A percentile compares a stretch with the other conserved stretches of the same genome.
phyloP scores from a whole-genome alignment of 2,329 filamentous ascomycete species.

The Aspergillus piperis region DNA sequence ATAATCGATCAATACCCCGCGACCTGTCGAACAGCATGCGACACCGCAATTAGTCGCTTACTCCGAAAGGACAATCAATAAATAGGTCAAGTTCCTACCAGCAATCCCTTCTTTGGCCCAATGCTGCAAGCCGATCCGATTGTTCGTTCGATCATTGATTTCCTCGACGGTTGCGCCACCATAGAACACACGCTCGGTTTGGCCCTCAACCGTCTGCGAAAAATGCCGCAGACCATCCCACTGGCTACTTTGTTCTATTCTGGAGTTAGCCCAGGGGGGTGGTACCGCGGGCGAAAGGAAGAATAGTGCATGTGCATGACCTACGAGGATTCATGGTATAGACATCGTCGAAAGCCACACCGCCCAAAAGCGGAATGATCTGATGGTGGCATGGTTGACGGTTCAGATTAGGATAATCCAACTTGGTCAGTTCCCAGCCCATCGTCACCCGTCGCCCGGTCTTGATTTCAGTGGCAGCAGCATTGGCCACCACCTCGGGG shows the following conservation, averaged over 20 bases:
- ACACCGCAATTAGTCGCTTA: not conserved
- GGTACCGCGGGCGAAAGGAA: not conserved
- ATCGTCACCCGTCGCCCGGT: constrained; percentile 56
- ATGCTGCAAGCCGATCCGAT: constrained; percentile 52
- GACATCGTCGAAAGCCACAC: constrained; percentile 53
- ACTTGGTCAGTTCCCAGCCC: constrained; percentile 58
- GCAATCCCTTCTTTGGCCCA: constrained; percentile 53
- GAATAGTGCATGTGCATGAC: constrained; percentile 11
- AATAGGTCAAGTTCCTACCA: constrained; percentile 25
- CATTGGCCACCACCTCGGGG: constrained; percentile 52
- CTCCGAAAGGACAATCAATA: no score
- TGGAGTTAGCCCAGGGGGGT: not conserved
- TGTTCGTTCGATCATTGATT: constrained; percentile 47
- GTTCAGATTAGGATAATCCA: constrained; percentile 57
- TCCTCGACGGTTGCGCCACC: constrained; percentile 51
- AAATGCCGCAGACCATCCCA: constrained; percentile 57
- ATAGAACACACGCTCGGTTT: constrained; percentile 49
- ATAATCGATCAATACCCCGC: constrained; percentile 57
- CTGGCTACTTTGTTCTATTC: constrained; percentile 50
- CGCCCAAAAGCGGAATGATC: constrained; percentile 52
- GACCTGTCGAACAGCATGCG: constrained; percentile 36
- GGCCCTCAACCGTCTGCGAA: constrained; percentile 44
- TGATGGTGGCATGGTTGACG: constrained; percentile 54
- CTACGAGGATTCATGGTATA: constrained; percentile 54
- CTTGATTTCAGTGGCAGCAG: constrained; percentile 54